Evolutionary conservation across 345 rosid genomes (phyloP), one percentile per base, ranked within the genome.

Genomic region (Bruguiera parviflora): DNA sequence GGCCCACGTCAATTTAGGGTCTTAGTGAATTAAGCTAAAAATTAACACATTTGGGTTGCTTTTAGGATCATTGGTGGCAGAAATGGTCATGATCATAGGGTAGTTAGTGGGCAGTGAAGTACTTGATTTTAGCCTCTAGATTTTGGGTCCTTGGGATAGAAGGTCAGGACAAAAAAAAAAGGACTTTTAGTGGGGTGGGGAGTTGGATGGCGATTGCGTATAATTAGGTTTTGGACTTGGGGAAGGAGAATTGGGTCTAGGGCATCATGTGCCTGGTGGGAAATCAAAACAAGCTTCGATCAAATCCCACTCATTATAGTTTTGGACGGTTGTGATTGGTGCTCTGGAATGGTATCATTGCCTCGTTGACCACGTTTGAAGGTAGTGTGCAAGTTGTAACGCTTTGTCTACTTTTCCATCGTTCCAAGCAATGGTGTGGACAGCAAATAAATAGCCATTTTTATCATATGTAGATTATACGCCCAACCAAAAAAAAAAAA

Each of bases 261-360:
- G 59, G 31, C 28, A 56, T 11, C 72, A 58, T 53, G 66, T 56
- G 68, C 49, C 21, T 64, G 74, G 69, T 37, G 46, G 49, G 35
- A 62, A 47, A 68, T 76, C 67, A 70, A 61, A n/a, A 49, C 43
- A 18, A 21, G 62, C 51, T 65, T 65, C 49, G 56, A 64, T 65
- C 61, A 49, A 69, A 22, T 6, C 32, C 61, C 33, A 37, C 75
- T 74, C 66, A 71, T 79, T 77, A 58, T 69, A 57, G 52, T 74
- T 71, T 65, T 78, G 78, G 75, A 75, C 63, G 73, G 72, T 77
- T 77, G 60, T 47, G 74, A 77, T 67, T 73, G 64, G 39, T 33
- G 47, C 43, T 69, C 71, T 67, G 16, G 21, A 8, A 21, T 13
- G 27, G 35, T 67, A 78, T 80, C 64, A 83, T 78, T 76, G 63